Percentiles rank a stretch among this genome's conserved stretches.
phyloP scores from a whole-genome alignment of 352 stramenopile genomes.

The Phytopythium delawarense region DNA sequence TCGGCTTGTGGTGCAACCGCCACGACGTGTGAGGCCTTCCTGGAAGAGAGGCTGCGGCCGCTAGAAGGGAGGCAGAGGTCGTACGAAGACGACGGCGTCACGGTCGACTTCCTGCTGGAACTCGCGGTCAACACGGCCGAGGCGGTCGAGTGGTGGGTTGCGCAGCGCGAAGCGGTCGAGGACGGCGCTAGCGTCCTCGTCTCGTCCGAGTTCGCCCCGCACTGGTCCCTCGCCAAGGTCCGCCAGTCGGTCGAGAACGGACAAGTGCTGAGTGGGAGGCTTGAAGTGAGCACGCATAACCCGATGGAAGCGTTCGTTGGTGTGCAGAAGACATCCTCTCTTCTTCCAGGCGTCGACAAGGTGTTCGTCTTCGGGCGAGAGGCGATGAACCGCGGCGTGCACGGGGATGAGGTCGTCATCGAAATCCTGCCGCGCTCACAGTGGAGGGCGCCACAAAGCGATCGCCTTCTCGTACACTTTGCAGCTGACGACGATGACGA shows the following conservation, averaged over 20 bases:
- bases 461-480: constrained; percentile 72
- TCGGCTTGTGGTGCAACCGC: constrained; percentile 16
- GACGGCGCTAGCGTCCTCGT: constrained; percentile 15
- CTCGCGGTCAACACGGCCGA: constrained; percentile 60
- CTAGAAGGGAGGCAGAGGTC: neutral
- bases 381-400: constrained; percentile 95
- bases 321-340: constrained; percentile 31
- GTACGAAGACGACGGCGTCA: constrained; percentile 15
- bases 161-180: constrained; percentile 24
- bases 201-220: constrained; percentile 48
- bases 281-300: constrained; percentile 72
- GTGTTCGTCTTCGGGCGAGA: constrained; percentile 73
- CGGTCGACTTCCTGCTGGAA: constrained; percentile 41
- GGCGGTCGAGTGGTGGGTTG: constrained; percentile 40
- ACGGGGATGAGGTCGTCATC: constrained; percentile 96
- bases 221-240: constrained; percentile 34
- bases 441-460: constrained; percentile 71
- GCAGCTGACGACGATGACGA: constrained; percentile 38
- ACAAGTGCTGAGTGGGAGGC: constrained; percentile 37
- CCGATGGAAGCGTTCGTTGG: constrained; percentile 70
- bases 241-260: constrained; percentile 25
- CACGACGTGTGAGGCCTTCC: constrained; percentile 52
- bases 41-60: constrained; percentile 30
- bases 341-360: constrained; percentile 25
- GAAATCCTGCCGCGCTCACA: constrained; percentile 80